phyloP scores from a whole-genome alignment of 768 basidiomycete species.

The Leccinum barrowsii region DNA sequence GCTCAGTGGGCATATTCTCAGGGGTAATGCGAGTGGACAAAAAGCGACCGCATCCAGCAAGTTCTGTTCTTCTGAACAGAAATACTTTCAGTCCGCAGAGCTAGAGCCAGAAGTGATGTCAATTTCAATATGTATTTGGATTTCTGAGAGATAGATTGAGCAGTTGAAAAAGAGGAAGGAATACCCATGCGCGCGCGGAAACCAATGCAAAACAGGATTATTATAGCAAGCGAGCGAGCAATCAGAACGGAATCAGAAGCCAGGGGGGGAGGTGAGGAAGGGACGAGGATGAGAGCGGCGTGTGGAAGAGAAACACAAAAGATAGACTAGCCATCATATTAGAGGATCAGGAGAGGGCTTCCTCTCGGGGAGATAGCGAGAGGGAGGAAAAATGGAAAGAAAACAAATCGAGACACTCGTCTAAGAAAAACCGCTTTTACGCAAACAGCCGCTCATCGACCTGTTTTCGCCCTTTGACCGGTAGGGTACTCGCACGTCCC shows the following conservation, averaged over 20 bases:
- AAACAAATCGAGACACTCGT: slow-evolving; percentile 1
- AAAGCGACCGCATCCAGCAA: neutral
- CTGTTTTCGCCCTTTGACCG: slow-evolving; percentile 28
- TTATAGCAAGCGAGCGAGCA: slow-evolving; percentile 10
- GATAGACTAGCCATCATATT: slow-evolving; percentile 14
- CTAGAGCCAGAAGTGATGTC: neutral
- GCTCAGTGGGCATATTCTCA: neutral
- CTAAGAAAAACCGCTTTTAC: slow-evolving; percentile 13
- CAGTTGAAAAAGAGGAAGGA: neutral
- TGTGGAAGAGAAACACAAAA: neutral
- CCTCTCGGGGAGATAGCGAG: neutral
- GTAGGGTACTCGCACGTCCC: slow-evolving; percentile 25
- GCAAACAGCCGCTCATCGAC: slow-evolving; percentile 19
- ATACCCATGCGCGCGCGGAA: neutral
- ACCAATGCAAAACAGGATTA: slow-evolving; percentile 20
- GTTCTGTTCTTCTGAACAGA: neutral
- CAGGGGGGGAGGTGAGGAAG: neutral
- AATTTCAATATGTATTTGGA: neutral
- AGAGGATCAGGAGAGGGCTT: neutral
- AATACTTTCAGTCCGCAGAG: neutral
- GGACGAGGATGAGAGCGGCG: neutral
- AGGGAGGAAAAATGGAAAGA: neutral
- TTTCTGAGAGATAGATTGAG: neutral
- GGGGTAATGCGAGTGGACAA: neutral
- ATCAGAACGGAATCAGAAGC: neutral